Evolutionary conservation across 2,329 filamentous ascomycete genomes (phyloP), one percentile per base, ranked within the genome.

Genomic region (Aspergillus terreus): DNA sequence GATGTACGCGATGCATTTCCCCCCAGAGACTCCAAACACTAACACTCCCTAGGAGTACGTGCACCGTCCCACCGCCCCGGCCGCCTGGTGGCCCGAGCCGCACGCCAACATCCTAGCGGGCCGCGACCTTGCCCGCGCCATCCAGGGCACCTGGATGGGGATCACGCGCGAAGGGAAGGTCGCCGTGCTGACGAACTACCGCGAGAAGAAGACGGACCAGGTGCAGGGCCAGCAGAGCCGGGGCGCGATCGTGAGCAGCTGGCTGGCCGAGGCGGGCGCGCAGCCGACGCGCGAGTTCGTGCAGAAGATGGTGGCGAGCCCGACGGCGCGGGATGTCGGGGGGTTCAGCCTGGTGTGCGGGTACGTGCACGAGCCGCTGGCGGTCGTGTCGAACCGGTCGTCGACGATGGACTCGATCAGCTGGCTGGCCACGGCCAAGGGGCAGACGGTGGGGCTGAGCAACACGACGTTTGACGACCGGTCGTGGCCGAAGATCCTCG

Each of bases 331-430:
- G 54, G 77, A 81, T 53, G 81, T 84, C 0, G 83, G 83, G 1
- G 83, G 83, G 1, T 86, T 86, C 64, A 85, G 80, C 54, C 68
- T 86, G 6, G 74, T 82, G 2, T 85, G 82, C 63, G 83, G 83
- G 0, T 70, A 76, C 47, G 64, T 83, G 23, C 73, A 76, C 27
- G 75, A 81, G 54, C 74, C 75, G 15, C 65, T 86, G 30, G 79
- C 79, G 0, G 76, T 85, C 38, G 73, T 86, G n/a, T 85, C 82
- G 14, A 86, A 86, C 60, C 78, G 83, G 1, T 83, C 81, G 2
- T 72, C 77, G 3, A 70, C 78, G 35, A 71, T 77, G 11, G 70
- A 78, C 2, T 75, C 75, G 12, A 72, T 83, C 7, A 70, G 73
- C 4, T 80, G 78, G 68, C 75, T 86, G 19, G 76, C 76, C 1